Evolutionary conservation across 495 filamentous ascomycete species (phyloP).

Genomic region (Tuber indicum): DNA sequence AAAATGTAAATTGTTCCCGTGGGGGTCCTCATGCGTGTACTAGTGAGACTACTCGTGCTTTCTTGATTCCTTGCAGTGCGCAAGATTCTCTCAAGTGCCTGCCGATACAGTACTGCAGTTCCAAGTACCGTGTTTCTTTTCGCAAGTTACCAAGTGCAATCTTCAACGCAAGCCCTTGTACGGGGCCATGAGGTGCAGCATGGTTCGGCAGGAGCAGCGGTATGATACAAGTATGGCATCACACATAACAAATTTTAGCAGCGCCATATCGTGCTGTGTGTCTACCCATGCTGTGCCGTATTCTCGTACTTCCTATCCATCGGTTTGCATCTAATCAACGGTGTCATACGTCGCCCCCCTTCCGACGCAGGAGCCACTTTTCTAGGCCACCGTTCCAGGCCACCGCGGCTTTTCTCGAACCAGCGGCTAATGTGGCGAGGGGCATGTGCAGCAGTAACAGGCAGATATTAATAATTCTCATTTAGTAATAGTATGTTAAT

Average conservation of each 20-base stretch:
- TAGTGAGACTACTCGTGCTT: background rate
- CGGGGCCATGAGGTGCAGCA: background rate
- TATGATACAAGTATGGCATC: background rate
- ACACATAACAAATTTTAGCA: background rate
- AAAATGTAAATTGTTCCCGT: background rate
- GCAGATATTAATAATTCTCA: too few species aligned
- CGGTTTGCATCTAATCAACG: background rate
- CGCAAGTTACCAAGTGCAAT: background rate
- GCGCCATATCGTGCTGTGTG: background rate
- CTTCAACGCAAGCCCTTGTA: background rate
- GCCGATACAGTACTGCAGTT: background rate
- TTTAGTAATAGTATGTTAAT: too few species aligned
- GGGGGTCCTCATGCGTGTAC: background rate
- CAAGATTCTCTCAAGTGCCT: background rate
- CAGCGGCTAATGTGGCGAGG: too few species aligned
- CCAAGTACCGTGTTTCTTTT: background rate
- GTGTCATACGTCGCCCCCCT: background rate
- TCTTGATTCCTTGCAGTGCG: background rate
- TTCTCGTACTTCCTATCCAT: background rate
- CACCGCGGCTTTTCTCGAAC: too few species aligned
- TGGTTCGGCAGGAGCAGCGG: background rate
- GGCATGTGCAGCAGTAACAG: too few species aligned
- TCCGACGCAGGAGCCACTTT: background rate
- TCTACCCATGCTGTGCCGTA: background rate
- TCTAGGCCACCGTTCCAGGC: background rate